Conservation (phyloP, 495 filamentous ascomycete species). For the Trichoderma reesei region DNA sequence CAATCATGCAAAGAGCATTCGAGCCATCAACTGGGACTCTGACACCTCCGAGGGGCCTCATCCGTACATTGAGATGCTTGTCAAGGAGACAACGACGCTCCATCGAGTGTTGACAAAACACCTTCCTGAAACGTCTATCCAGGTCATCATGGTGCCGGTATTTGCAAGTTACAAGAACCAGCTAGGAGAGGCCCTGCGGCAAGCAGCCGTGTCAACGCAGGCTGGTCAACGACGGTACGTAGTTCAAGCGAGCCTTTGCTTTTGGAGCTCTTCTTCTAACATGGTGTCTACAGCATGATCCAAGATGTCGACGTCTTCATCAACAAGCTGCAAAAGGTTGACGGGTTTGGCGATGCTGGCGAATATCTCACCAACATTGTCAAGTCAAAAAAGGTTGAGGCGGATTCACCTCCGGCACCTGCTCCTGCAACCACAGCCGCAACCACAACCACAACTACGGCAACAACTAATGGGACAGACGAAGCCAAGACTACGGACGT, state of each 20-base stretch:
- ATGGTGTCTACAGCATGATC: constrained; percentile 50
- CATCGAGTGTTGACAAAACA: constrained; percentile 83
- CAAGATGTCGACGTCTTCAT: constrained; percentile 73
- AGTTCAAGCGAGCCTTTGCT: not conserved
- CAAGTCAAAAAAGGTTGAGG: constrained; percentile 45
- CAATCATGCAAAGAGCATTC: constrained; percentile 64
- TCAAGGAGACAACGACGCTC: constrained; percentile 79
- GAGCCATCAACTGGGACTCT: constrained; percentile 63
- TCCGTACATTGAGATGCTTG: constrained; percentile 83
- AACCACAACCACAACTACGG: too few species aligned
- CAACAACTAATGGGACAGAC: not conserved
- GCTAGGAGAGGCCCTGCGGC: constrained; percentile 64
- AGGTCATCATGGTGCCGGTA: constrained; percentile 83
- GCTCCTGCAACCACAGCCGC: too few species aligned
- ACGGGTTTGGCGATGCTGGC: constrained; percentile 66
- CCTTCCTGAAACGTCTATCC: constrained; percentile 65
- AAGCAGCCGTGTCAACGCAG: constrained; percentile 55
- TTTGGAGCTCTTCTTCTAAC: constrained; percentile 14
- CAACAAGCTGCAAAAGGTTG: constrained; percentile 61
- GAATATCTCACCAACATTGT: constrained; percentile 59
- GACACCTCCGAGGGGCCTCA: constrained; percentile 33
- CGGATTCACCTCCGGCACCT: constrained; percentile 4
- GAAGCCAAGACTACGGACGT: not conserved
- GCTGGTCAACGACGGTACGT: constrained; percentile 63
- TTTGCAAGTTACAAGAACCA: constrained; percentile 81